A percentile compares a stretch with the other conserved stretches of the same genome.
Conservation (phyloP, 345 rosid genomes). For the Salix suchowensis region DNA sequence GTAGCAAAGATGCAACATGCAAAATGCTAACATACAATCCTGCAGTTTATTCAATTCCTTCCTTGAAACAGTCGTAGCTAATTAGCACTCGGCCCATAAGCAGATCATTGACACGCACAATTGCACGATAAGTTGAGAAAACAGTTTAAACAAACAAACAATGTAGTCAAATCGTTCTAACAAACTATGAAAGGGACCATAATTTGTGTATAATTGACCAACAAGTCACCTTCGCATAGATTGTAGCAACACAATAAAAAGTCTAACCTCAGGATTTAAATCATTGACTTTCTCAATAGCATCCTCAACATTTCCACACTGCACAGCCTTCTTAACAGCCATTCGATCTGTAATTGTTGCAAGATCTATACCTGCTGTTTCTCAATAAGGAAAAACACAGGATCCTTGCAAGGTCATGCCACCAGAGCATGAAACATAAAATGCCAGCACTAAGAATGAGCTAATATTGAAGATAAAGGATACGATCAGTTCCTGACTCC, state of each 20-base stretch:
- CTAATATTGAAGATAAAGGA: constrained; percentile 28
- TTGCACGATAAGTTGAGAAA: background rate
- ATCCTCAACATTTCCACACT: constrained; percentile 91
- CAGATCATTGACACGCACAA: background rate
- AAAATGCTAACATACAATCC: background rate
- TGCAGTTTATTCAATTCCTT: background rate
- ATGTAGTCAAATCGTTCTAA: background rate
- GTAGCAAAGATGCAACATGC: background rate
- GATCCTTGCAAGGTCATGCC: background rate
- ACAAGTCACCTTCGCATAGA: background rate
- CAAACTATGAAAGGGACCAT: background rate
- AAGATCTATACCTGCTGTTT: constrained; percentile 91
- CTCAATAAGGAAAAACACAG: constrained; percentile 42
- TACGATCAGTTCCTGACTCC: constrained; percentile 97
- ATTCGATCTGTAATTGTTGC: constrained; percentile 84
- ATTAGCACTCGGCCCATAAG: background rate
- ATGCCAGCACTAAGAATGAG: background rate
- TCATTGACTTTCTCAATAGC: constrained; percentile 95
- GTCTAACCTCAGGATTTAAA: constrained; percentile 79
- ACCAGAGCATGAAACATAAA: constrained; percentile 2
- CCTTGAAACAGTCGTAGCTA: background rate
- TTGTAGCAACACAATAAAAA: background rate
- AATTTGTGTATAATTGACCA: background rate
- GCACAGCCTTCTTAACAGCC: constrained; percentile 98
- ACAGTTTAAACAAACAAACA: background rate